phyloP scores from a whole-genome alignment of 1,139 yeast genomes.

The Maudiozyma humilis region DNA sequence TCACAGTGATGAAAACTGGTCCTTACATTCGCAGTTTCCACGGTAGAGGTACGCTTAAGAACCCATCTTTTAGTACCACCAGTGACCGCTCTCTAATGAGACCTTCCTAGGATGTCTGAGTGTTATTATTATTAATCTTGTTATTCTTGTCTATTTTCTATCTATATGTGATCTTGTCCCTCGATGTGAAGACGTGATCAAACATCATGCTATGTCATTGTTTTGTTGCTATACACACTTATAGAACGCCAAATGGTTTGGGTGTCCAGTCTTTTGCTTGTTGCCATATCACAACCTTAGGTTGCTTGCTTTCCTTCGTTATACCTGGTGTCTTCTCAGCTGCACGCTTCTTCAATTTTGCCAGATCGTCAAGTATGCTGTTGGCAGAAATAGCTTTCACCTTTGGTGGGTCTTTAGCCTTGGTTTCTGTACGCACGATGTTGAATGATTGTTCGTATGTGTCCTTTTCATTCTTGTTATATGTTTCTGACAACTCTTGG shows the following conservation, averaged over 20 bases:
- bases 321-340: constrained; percentile 3
- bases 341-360: constrained; percentile 26
- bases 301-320: neutral
- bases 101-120: constrained; percentile 61
- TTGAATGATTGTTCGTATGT: constrained; percentile 5
- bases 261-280: constrained; percentile 34
- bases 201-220: too few species aligned
- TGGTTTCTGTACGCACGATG: neutral
- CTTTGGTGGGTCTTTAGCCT: too few species aligned
- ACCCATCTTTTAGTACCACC: constrained; percentile 71
- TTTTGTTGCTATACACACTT: neutral
- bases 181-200: neutral
- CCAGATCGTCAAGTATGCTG: constrained; percentile 27
- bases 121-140: constrained; percentile 16
- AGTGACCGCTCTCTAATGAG: constrained; percentile 61
- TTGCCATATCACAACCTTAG: neutral
- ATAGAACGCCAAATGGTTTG: constrained; percentile 38
- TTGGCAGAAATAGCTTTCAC: constrained; percentile 15
- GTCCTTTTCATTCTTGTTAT: neutral
- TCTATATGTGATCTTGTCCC: neutral
- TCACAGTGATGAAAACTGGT: constrained; percentile 57
- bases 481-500: constrained; percentile 12
- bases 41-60: constrained; percentile 77
- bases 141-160: neutral
- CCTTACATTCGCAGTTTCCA: constrained; percentile 91